Evolutionary conservation across 495 filamentous ascomycete species (phyloP), one percentile per base, ranked within the genome.

Genomic region (Xylaria acuta): DNA sequence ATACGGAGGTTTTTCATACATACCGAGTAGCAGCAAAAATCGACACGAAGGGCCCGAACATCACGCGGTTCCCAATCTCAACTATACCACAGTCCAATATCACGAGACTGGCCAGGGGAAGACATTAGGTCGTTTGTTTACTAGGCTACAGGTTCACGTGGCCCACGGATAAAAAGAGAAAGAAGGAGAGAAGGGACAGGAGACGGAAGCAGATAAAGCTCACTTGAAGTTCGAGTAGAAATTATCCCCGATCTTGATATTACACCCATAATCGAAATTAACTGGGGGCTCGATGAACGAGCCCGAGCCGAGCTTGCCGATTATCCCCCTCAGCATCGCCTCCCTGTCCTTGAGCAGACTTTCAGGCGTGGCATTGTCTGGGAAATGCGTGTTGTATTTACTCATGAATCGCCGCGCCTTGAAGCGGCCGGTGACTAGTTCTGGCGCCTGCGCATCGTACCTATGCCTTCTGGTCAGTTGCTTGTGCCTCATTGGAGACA

Each of bases 161-260:
- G 7, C 9, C 4, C 3, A 40, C 1, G 11, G 7, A 1, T 6
- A 40, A 9, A 56, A 14, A 53, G 7, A 1, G 1, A 40, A 9
- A 56, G 22, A 53, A 40, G 2, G 32, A 30, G 5, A 30, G n/a
- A 5, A 64, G 6, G 32, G 27, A 6, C 4, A 53, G 45, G 7
- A n/a, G 53, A n/a, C 0, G 45, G n/a, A 51, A 25, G n/a, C n/a
- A 25, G 14, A 3, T 2, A 51, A 64, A 41, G 76, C 81, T 22
- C n/a, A 87, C 83, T 84, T 85, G 77, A 86, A 88, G 70, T 89
- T 89, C 25, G 85, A 77, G 70, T 87, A 87, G 73, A 84, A 88
- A 45, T 83, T 75, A 27, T 81, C 75, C 9, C 87, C 87, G 9
- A 90, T 81, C 14, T 65, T 54, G 30, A 86, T 79, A 77, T 90